A percentile compares a stretch with the other conserved stretches of the same genome.
Evolutionary conservation across 1,284 basidiomycete species (phyloP).

Genomic region (Boletus calvinii): DNA sequence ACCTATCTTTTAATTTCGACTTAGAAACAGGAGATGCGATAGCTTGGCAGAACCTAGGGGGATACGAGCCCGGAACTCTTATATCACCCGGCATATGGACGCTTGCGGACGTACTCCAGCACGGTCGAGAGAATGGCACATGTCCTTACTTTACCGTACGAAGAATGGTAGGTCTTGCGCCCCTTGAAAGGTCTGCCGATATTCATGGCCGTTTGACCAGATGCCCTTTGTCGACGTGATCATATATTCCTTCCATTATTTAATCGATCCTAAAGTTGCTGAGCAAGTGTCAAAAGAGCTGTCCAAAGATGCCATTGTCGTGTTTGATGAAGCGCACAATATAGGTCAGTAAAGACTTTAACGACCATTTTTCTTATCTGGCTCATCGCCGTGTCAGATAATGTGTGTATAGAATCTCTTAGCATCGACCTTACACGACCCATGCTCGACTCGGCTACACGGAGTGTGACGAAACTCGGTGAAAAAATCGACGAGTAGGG

Average conservation of each 20-base stretch:
- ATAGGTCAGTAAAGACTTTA: conserved; percentile 65
- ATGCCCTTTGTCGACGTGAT: conserved; percentile 95
- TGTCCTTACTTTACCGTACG: conserved; percentile 98
- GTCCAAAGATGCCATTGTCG: conserved; percentile 97
- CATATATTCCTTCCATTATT: conserved; percentile 99
- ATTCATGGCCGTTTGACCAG: conserved; percentile 44
- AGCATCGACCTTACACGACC: conserved; percentile 98
- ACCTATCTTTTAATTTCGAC: conserved; percentile 21
- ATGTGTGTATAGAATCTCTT: conserved; percentile 98
- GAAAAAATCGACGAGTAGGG: conserved; percentile 93
- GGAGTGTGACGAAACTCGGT: conserved; percentile 85
- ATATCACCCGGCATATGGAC: conserved; percentile 93
- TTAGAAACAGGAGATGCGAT: conserved; percentile 2
- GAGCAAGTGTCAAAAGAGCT: conserved; percentile 98
- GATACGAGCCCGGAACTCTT: conserved; percentile 81
- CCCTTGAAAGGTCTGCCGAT: neutral
- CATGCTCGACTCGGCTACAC: conserved; percentile 93
- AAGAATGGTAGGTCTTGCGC: conserved; percentile 72
- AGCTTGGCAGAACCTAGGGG: conserved; percentile 59
- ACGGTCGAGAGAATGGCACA: conserved; percentile 82
- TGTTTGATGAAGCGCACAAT: conserved; percentile 99
- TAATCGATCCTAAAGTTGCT: conserved; percentile 98
- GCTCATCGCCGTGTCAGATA: conserved; percentile 55
- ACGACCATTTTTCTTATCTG: neutral
- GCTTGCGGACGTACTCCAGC: conserved; percentile 88